Base-by-base conservation (phyloP, 2,329 filamentous ascomycete genomes). In the Colletotrichum sp. region DNA sequence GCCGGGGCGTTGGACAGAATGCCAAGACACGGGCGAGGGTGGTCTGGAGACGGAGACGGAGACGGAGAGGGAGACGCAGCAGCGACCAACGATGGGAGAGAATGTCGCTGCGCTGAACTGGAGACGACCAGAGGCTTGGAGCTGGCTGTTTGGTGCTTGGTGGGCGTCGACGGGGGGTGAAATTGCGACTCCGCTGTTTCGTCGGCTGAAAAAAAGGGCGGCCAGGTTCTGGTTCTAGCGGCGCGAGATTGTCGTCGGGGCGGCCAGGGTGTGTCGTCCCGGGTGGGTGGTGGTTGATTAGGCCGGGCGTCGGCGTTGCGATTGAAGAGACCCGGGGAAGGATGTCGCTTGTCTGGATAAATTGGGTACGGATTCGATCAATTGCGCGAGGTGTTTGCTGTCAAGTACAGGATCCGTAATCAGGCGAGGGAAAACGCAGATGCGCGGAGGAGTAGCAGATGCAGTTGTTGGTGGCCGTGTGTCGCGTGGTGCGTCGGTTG, bases 111-210 rank as follows among this genome's bases (percentile, higher is more conserved):
- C 18, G 38, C 38, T 36, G 59, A 34, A 32, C 32, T 38, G 59
- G 59, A 63, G 59, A 61, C 58, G 58, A 32, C 30, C 34, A 38
- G 43, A 55, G 58, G n/a, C 28, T 28, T 64, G 56, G 32, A 24
- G 68, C 28, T 64, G 68, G 56, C 24, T 36, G 28, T 21, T 61
- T 30, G 24, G 34, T 43, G 65, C 28, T 61, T 61, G 58, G 28
- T 61, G 58, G 58, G 30, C 58, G 28, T 56, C 34, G 71, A 66
- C 64, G 64, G 71, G 74, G 74, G 64, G 52, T 66, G 64, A 74
- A 74, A 76, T 76, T 76, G 71, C 74, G 74, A 76, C 74, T 74
- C 71, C 71, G 73, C 73, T 75, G 70, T 76, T 73, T 70, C 74
- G 64, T 69, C 74, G 74, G 70, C 70, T 75, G 70, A 65, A 61